Evolutionary conservation across 495 filamentous ascomycete genomes (phyloP).

Genomic region (Xylaria flabelliformis): DNA sequence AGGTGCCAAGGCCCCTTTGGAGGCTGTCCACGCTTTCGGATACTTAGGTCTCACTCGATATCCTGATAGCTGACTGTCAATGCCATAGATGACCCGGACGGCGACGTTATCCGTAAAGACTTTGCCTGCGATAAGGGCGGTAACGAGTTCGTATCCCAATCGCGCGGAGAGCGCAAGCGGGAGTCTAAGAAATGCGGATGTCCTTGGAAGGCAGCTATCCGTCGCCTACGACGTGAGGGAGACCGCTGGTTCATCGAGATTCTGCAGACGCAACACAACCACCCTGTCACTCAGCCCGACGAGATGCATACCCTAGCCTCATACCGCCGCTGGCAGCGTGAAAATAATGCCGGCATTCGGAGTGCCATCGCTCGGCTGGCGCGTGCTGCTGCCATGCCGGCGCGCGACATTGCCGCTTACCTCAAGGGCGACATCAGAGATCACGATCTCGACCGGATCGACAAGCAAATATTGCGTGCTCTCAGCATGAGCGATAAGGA

Average conservation of each 20-base stretch:
- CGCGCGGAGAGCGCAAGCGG: conserved; percentile 39
- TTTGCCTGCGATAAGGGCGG: conserved; percentile 42
- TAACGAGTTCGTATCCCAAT: conserved; percentile 38
- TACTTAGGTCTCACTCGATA: not conserved
- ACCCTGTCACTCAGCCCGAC: conserved; percentile 37
- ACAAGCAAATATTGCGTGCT: conserved; percentile 37
- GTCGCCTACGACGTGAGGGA: conserved; percentile 37
- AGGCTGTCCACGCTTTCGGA: not conserved
- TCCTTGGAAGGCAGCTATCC: conserved; percentile 38
- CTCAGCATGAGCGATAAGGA: conserved; percentile 38
- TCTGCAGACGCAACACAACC: conserved; percentile 35
- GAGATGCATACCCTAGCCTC: conserved; percentile 40
- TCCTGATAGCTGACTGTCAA: not conserved
- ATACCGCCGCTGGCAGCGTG: conserved; percentile 42
- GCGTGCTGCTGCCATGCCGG: conserved; percentile 38
- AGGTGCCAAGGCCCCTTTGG: not conserved
- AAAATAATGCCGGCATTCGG: conserved; percentile 41
- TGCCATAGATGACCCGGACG: conserved; percentile 31
- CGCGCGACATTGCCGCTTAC: conserved; percentile 34
- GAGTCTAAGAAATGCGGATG: conserved; percentile 40
- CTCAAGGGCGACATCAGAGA: conserved; percentile 36
- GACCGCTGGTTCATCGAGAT: conserved; percentile 40
- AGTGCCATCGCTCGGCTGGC: conserved; percentile 32
- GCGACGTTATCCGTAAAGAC: conserved; percentile 39
- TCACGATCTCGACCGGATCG: conserved; percentile 36